These are phyloP conservation scores for Orbilia ellipsospora DNA, from an alignment of 2,329 filamentous ascomycete genomes.

Conservation along the genomic window DNA sequence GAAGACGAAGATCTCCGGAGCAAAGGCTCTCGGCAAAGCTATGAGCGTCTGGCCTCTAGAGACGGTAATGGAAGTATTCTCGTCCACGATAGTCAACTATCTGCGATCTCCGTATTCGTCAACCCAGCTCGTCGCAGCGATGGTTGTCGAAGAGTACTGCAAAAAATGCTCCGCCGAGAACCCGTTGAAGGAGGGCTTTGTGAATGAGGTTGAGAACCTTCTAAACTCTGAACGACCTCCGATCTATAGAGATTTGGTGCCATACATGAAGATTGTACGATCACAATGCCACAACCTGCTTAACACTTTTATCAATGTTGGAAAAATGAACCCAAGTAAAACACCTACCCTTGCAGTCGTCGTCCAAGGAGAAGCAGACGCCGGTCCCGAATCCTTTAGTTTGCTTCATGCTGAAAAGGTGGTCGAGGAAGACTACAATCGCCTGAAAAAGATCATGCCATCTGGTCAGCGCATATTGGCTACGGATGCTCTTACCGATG, in stretches of 20 bases:
- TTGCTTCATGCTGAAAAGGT: slow-evolving; percentile 88
- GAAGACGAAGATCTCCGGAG: slow-evolving; percentile 86
- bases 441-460: slow-evolving; percentile 86
- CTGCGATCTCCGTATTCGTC: slow-evolving; percentile 81
- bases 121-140: slow-evolving; percentile 83
- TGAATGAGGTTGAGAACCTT: slow-evolving; percentile 75
- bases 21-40: slow-evolving; percentile 84
- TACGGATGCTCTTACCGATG: slow-evolving; percentile 80
- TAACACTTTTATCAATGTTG: slow-evolving; percentile 90
- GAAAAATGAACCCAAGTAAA: slow-evolving; percentile 78
- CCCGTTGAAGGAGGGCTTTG: slow-evolving; percentile 68
- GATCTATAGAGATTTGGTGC: slow-evolving; percentile 89
- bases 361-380: slow-evolving; percentile 91
- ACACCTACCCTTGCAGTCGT: slow-evolving; percentile 86
- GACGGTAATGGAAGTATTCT: slow-evolving; percentile 72
- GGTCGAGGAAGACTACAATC: slow-evolving; percentile 84
- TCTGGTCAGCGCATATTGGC: slow-evolving; percentile 88
- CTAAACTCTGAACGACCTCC: slow-evolving; percentile 83
- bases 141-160: slow-evolving; percentile 89
- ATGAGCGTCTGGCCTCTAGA: slow-evolving; percentile 79
- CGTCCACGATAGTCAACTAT: slow-evolving; percentile 72
- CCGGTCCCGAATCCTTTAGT: slow-evolving; percentile 92
- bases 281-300: slow-evolving; percentile 91
- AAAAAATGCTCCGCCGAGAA: slow-evolving; percentile 66
- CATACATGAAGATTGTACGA: slow-evolving; percentile 86